Evolutionary conservation across 2,329 filamentous ascomycete genomes (phyloP), one percentile per base, ranked within the genome.

Genomic region (Myriosclerotinia duriaeana): DNA sequence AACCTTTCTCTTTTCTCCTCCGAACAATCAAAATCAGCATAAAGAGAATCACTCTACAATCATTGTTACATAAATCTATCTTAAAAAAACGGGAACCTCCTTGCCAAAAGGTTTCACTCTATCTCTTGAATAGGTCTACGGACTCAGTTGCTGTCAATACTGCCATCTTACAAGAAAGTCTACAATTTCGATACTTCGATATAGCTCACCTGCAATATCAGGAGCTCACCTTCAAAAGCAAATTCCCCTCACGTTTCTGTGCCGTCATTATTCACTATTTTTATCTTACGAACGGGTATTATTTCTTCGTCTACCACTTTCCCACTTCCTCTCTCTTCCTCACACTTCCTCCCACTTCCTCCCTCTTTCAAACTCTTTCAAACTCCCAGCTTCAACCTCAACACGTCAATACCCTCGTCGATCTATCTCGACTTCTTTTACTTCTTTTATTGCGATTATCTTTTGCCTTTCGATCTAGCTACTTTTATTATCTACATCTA

Each of bases 181-280:
- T 20, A 22, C 8, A 8, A 38, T 0, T 34, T 34, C 0, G 3
- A 11, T 50, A 38, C 44, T 22, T 22, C 14, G 2, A 26, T 38
- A 36, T 26, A 38, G 12, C 56, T 26, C 56, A n/a, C n/a, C n/a
- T n/a, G n/a, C n/a, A 50, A 38, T 36, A 38, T 54, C 20, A 38
- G 8, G 4, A 40, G 11, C n/a, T 55, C 53, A 55, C n/a, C 44
- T 60, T 50, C 46, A 14, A 30, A 50, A 52, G 3, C 12, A 11
- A 9, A 12, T 20, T 26, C 34, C 3, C 12, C 53, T 64, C 61
- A 15, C 3, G 2, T 17, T 38, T 34, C 4, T 5, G 3, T 20
- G 20, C 17, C 52, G 14, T 26, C 34, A 38, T 12, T 36, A 65
- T 65, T 60, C 63, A 65, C 63, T 65, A 44, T 12, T 17, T 17